These are phyloP conservation scores for Phialophora macrospora DNA, from an alignment of 2,329 filamentous ascomycete genomes.

Conservation along the genomic window DNA sequence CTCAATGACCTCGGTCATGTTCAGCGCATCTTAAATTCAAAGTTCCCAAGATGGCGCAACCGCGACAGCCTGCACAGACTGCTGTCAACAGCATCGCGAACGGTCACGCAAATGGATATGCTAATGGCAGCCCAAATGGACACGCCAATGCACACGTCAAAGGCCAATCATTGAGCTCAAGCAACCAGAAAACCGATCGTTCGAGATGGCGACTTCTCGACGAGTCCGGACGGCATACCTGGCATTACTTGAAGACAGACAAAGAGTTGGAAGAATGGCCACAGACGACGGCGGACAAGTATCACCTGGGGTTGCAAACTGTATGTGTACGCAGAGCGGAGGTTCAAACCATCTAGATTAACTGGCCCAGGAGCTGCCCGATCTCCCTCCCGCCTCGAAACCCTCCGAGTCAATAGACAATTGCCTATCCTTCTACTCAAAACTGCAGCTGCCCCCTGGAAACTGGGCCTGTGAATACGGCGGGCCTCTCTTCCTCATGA, in stretches of 20 bases:
- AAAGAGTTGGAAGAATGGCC: conserved; percentile 77
- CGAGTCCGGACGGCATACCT: conserved; percentile 84
- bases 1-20: neutral
- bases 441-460: conserved; percentile 83
- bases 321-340: conserved; percentile 55
- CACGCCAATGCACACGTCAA: conserved; percentile 26
- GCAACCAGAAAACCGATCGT: conserved; percentile 69
- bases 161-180: conserved; percentile 1
- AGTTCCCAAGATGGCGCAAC: conserved; percentile 20
- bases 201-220: conserved; percentile 82
- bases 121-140: conserved; percentile 15
- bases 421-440: conserved; percentile 83
- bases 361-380: conserved; percentile 68
- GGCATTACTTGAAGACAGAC: conserved; percentile 83
- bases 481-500: conserved; percentile 92
- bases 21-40: neutral
- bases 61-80: conserved; percentile 24
- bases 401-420: conserved; percentile 81
- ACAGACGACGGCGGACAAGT: conserved; percentile 86
- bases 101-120: conserved; percentile 14
- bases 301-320: conserved; percentile 77
- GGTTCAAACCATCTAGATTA: conserved; percentile 15
- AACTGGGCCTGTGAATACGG: conserved; percentile 99
- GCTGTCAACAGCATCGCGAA: conserved; percentile 9
- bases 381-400: conserved; percentile 70